A percentile compares a stretch with the other conserved stretches of the same genome.
Conservation (phyloP, 2,329 filamentous ascomycete genomes). For the Calcarisporium arbuscula region DNA sequence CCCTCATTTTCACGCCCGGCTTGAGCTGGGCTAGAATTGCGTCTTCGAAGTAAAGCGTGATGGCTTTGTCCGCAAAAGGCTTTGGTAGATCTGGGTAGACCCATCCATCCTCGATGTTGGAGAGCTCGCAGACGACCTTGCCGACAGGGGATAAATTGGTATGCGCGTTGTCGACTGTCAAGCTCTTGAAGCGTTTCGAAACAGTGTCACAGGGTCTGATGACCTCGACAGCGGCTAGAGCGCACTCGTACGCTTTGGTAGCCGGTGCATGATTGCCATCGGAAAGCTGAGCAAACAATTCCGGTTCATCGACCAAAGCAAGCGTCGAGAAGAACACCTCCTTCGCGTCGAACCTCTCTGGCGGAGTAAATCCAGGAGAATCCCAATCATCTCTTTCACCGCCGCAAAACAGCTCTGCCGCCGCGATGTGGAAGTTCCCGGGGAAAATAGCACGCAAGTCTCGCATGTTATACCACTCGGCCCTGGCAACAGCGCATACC, state of each 20-base stretch:
- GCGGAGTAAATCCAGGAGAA: conserved; percentile 17
- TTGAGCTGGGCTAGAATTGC: conserved; percentile 45
- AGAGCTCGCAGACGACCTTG: conserved; percentile 34
- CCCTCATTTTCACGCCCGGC: conserved; percentile 57
- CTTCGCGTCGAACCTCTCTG: conserved; percentile 36
- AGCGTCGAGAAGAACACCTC: conserved; percentile 38
- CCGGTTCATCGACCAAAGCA: conserved; percentile 27
- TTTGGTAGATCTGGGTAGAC: conserved; percentile 24
- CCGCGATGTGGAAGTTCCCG: conserved; percentile 74
- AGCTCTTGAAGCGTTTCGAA: conserved; percentile 36
- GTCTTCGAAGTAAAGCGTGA: conserved; percentile 62
- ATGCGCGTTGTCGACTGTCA: conserved; percentile 22
- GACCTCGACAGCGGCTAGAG: conserved; percentile 55
- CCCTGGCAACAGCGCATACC: conserved; percentile 59
- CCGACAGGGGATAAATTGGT: conserved; percentile 34
- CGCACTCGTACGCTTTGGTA: conserved; percentile 41
- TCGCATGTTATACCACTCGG: conserved; percentile 58
- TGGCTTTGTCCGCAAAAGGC: conserved; percentile 11
- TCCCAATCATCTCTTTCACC: conserved; percentile 22
- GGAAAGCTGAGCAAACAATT: conserved; percentile 22
- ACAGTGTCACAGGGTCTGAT: conserved; percentile 34
- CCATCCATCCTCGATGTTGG: conserved; percentile 42
- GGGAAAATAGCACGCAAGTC: conserved; percentile 52
- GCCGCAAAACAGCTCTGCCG: conserved; percentile 58
- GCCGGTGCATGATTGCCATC: conserved; percentile 22